These are phyloP conservation scores for Heimioporus sp. DNA, from an alignment of 768 basidiomycete genomes.

Conservation along the genomic window DNA sequence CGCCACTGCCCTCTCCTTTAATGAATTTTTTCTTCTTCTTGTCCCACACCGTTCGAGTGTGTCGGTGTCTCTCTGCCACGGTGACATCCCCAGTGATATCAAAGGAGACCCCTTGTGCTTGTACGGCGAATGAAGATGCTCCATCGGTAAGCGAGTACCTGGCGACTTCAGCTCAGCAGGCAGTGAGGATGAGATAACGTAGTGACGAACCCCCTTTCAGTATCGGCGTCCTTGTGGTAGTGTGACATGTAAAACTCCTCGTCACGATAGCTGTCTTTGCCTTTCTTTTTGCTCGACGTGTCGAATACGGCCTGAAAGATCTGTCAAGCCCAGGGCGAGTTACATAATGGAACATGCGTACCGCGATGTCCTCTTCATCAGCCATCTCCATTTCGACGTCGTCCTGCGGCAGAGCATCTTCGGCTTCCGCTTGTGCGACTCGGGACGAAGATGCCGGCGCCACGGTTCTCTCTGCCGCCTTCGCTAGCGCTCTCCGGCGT, in stretches of 20 bases:
- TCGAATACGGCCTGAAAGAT: slow-evolving; percentile 63
- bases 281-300: slow-evolving; percentile 41
- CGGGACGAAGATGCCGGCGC: slow-evolving; percentile 27
- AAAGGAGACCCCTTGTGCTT: slow-evolving; percentile 76
- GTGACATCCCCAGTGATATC: slow-evolving; percentile 77
- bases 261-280: slow-evolving; percentile 61
- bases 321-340: slow-evolving; percentile 2
- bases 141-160: slow-evolving; percentile 92
- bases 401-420: slow-evolving; percentile 26
- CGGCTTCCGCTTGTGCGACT: slow-evolving; percentile 31
- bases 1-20: slow-evolving; percentile 78
- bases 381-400: slow-evolving; percentile 61
- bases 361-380: slow-evolving; percentile 74
- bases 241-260: slow-evolving; percentile 91
- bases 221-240: slow-evolving; percentile 80
- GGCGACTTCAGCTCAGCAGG: not conserved
- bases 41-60: slow-evolving; percentile 77
- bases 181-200: not conserved
- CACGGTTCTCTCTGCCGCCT: slow-evolving; percentile 52
- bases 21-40: slow-evolving; percentile 95
- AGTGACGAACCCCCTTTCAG: slow-evolving; percentile 83
- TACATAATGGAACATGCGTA: slow-evolving; percentile 30
- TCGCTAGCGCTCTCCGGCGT: slow-evolving; percentile 72
- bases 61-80: slow-evolving; percentile 56
- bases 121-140: slow-evolving; percentile 79